Conservation (phyloP, 2,329 filamentous ascomycete species). For the Monilinia polystroma region DNA sequence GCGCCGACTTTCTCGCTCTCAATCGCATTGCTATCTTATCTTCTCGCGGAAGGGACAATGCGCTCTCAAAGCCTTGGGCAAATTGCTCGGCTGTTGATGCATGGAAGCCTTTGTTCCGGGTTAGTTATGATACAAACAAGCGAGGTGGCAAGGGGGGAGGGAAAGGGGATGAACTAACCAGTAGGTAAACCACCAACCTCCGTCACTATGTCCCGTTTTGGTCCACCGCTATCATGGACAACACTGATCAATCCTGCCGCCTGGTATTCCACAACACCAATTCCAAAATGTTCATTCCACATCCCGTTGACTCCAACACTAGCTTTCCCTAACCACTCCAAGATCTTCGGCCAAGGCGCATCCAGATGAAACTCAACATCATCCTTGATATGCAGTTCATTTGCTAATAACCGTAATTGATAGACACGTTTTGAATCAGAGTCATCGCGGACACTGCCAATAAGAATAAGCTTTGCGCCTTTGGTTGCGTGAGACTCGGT, state of each 20-base stretch:
- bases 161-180: conserved; percentile 50
- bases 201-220: conserved; percentile 89
- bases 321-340: conserved; percentile 72
- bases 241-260: conserved; percentile 90
- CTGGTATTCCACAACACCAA: conserved; percentile 97
- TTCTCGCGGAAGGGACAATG: conserved; percentile 63
- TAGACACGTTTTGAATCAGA: conserved; percentile 81
- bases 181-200: conserved; percentile 75
- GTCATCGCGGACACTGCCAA: conserved; percentile 89
- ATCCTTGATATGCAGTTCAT: conserved; percentile 82
- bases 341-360: conserved; percentile 82
- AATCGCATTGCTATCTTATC: conserved; percentile 73
- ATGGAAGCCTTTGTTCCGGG: conserved; percentile 65
- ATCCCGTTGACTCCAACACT: conserved; percentile 94
- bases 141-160: neutral
- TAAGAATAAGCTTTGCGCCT: conserved; percentile 70
- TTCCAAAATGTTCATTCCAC: conserved; percentile 99
- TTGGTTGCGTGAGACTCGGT: conserved; percentile 51
- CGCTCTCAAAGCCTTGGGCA: conserved; percentile 75
- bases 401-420: conserved; percentile 78
- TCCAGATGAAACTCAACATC: conserved; percentile 85
- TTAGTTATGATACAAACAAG: conserved; percentile 22
- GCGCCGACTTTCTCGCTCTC: conserved; percentile 74
- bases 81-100: conserved; percentile 78
- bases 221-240: conserved; percentile 89